Evolutionary conservation across 176 grass and related monocot genomes (phyloP).

Genomic region (Pontederia crassipes): DNA sequence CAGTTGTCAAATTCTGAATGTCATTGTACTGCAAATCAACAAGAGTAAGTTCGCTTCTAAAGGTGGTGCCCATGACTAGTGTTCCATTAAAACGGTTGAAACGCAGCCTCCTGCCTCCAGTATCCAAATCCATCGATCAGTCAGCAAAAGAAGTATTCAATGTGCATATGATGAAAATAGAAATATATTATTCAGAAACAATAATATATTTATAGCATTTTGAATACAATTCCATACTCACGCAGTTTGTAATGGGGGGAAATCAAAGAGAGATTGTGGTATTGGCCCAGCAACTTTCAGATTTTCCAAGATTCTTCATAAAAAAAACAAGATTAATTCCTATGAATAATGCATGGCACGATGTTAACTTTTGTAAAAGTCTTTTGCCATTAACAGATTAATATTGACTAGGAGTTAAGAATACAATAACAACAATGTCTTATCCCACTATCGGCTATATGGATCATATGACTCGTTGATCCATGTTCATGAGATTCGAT

Average conservation of each 20-base stretch:
- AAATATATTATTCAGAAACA: not conserved
- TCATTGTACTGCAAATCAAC: slow-evolving; percentile 61
- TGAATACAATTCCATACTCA: slow-evolving; percentile 28
- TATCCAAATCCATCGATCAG: not conserved
- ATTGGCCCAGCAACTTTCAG: slow-evolving; percentile 36
- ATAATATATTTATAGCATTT: not conserved
- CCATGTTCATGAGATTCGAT: too few relatives aligned
- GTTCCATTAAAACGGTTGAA: slow-evolving; percentile 65
- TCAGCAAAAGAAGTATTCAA: not conserved
- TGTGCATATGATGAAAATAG: not conserved
- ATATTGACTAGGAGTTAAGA: too few relatives aligned
- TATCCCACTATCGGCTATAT: too few relatives aligned
- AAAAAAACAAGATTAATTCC: slow-evolving; percentile 3
- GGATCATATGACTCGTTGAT: too few relatives aligned
- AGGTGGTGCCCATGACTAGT: slow-evolving; percentile 29
- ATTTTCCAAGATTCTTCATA: slow-evolving; percentile 51
- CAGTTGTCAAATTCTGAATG: slow-evolving; percentile 12
- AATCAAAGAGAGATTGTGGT: slow-evolving; percentile 39
- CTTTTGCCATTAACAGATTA: not conserved
- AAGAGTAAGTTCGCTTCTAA: slow-evolving; percentile 30
- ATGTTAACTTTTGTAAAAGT: not conserved
- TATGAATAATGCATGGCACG: not conserved
- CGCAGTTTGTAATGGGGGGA: slow-evolving; percentile 49
- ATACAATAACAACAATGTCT: too few relatives aligned
- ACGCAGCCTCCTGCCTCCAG: slow-evolving; percentile 39